phyloP scores from a whole-genome alignment of 2,329 filamentous ascomycete species.

The Trichoderma polysporum region DNA sequence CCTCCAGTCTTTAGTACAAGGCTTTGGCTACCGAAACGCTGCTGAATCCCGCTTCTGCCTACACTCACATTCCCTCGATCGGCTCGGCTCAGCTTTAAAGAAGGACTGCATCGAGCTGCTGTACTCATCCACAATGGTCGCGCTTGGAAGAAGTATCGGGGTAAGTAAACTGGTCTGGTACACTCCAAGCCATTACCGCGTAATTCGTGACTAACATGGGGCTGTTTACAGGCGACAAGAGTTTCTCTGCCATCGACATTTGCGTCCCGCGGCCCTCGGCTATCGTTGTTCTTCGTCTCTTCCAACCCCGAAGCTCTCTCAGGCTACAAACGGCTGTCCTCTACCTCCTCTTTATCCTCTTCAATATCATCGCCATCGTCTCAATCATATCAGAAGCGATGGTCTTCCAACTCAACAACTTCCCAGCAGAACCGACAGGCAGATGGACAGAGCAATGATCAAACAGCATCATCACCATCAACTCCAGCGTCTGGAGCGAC shows the following conservation, averaged over 20 bases:
- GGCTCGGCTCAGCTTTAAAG: not conserved
- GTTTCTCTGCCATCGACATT: conserved; percentile 24
- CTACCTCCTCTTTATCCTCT: not conserved
- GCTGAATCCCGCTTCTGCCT: not conserved
- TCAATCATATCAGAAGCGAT: conserved; percentile 21
- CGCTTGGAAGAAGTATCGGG: conserved; percentile 8
- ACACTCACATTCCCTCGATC: not conserved
- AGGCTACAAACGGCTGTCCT: conserved; percentile 1
- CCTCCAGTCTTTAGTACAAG: not conserved
- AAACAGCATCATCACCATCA: not conserved
- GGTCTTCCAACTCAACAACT: conserved; percentile 26
- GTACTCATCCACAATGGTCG: conserved; percentile 4
- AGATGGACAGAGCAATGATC: not conserved
- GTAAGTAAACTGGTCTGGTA: not conserved
- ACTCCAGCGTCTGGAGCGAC: not conserved
- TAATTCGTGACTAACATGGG: not conserved
- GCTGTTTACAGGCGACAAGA: conserved; percentile 23
- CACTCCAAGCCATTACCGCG: not conserved
- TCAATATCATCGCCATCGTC: not conserved
- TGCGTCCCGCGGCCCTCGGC: conserved; percentile 24
- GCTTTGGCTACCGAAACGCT: not conserved
- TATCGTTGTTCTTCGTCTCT: conserved; percentile 15
- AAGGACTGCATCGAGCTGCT: not conserved
- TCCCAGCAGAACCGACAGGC: not conserved
- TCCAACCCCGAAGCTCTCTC: conserved; percentile 4